Evolutionary conservation across 257 asterid species (phyloP), one percentile per base, ranked within the genome.

Genomic region (Salvia hispanica): DNA sequence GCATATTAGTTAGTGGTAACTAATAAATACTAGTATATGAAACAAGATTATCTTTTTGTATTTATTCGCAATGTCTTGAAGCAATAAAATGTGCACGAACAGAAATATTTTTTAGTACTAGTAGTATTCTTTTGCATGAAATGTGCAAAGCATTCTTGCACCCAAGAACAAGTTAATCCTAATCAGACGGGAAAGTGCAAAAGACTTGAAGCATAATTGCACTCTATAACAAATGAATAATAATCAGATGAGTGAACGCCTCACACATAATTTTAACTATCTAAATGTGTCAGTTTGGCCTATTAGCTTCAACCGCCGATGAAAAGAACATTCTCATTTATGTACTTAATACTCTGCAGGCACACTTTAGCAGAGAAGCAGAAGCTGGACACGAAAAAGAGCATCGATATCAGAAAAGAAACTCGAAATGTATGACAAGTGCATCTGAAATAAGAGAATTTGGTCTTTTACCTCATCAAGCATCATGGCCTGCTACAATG

Each of bases 381-480:
- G 34, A 51, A 39, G 62, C 64, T 53, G 70, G 51, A 54, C 58
- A 60, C 12, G 37, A 6, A 45, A 37, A 62, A 36, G 21, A 47
- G 18, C 37, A 9, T 3, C 5, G 21, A 34, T 46, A 16, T 52
- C 42, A 9, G 11, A 40, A 53, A 14, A 43, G 58, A 52, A 52
- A 36, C 5, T 2, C 62, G n/a, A 54, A 72, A 45, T 25, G 36
- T 2, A 18, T 21, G 33, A 16, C 31, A 3, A 44, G 45, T 16
- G 10, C 44, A 25, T 25, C 2, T 45, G 58, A 40, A 59, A 72
- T 1, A 25, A 25, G 43, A 63, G 13, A 59, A 56, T 4, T 25
- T 40, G 57, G 56, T 2, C n/a, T 15, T 69, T 69, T 25, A 72
- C 83, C 77, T 72, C 60, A 12, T 72, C 14, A 58, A 44, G 45